phyloP scores from a whole-genome alignment of 148 eudicot genomes.

The Rhododendron simsii region DNA sequence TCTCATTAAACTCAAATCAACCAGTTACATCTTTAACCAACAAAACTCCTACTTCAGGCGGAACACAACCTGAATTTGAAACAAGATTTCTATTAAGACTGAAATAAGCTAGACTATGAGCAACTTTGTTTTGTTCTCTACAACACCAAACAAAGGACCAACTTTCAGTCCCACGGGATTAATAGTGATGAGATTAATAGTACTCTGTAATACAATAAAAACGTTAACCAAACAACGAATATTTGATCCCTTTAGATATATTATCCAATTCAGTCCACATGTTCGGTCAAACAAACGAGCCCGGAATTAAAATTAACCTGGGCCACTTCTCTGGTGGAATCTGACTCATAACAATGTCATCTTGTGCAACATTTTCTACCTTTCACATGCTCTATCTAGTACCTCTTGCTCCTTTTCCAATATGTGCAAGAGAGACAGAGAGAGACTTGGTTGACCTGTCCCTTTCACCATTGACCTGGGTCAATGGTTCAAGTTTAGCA shows the following conservation, averaged over 20 bases:
- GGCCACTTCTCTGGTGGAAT: constrained; percentile 1
- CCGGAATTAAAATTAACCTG: not conserved
- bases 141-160: too few relatives aligned
- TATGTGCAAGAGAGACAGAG: not conserved
- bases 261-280: not conserved
- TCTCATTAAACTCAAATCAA: too few relatives aligned
- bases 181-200: not conserved
- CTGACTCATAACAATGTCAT: not conserved
- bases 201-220: not conserved
- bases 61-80: too few relatives aligned
- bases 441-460: constrained; percentile 42
- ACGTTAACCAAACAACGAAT: not conserved
- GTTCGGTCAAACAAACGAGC: not conserved
- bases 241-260: not conserved
- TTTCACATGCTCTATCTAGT: not conserved
- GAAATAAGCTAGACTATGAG: too few relatives aligned
- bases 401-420: not conserved
- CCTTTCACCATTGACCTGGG: constrained; percentile 30
- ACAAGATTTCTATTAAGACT: too few relatives aligned
- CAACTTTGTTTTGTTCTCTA: too few relatives aligned
- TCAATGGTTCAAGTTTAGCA: constrained; percentile 12
- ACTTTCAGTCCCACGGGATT: not conserved
- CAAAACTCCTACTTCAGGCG: too few relatives aligned
- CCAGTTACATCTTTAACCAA: too few relatives aligned
- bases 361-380: not conserved